Evolutionary conservation across 163 green algal species (phyloP), one percentile per base, ranked within the genome.

Genomic region (Scenedesmus sp.): DNA sequence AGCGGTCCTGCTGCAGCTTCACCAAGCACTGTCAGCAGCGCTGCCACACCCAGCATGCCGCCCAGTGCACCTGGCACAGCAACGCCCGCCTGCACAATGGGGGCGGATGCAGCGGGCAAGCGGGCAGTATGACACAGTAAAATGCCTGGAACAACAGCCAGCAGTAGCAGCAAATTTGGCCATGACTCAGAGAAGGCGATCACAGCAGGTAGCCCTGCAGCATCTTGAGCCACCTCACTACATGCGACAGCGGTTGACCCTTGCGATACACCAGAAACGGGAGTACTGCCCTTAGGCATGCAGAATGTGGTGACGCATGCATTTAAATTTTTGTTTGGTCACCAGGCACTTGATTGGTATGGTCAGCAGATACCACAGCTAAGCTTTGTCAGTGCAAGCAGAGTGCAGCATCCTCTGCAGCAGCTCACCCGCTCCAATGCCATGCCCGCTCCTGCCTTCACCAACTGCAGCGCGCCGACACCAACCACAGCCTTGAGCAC

Each of bases 31-130:
- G 46, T 13, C 53, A 87, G 82, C 53, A 87, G 82, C 33, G 24
- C 82, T 35, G 82, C 46, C 33, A 87, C 15, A 18, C 82, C 82
- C 51, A 87, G 53, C 82, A 87, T 87, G n/a, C 82, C 82, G 16
- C 49, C 82, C 18, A 87, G n/a, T 9, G 82, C 82, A 59, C 49
- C 24, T 44, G 82, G 82, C 82, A 87, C 1, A 1, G 82, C 44
- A 20, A 79, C 30, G 0, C 82, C 82, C 16, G 5, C 49, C 49
- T 76, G 46, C 81, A 46, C 13, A 1, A 22, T 13, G n/a, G 6
- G 9, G 33, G 35, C 51, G 30, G 10, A 16, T 70, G 1, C 20
- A 33, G n/a, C 56, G 46, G 10, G 10, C 46, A 68, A 26, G 56
- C 18, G 16, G 56, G 15, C 59, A 72, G 59, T 13, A 72, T 33